Evolutionary conservation across 2,329 filamentous ascomycete species (phyloP).

Genomic region (Gnomoniopsis smithogilvyi): DNA sequence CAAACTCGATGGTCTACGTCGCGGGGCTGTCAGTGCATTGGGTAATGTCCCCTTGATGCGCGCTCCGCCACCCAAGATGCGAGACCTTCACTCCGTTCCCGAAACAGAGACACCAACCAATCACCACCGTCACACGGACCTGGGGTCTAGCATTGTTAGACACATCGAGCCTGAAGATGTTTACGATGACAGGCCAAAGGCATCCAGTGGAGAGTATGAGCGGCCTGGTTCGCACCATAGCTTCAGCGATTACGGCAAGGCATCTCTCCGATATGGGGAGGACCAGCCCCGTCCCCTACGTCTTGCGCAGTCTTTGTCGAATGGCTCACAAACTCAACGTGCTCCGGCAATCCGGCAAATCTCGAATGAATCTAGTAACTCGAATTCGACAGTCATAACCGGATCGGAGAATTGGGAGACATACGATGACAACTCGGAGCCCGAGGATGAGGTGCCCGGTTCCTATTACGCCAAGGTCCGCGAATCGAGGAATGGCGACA

Average conservation of each 20-base stretch:
- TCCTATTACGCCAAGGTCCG: conserved; percentile 77
- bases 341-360: conserved; percentile 58
- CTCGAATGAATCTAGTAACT: conserved; percentile 59
- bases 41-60: conserved; percentile 47
- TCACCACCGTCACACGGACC: conserved; percentile 45
- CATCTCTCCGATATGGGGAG: conserved; percentile 13
- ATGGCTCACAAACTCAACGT: conserved; percentile 36
- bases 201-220: conserved; percentile 28
- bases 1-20: conserved; percentile 36
- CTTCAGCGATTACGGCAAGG: conserved; percentile 32
- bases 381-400: conserved; percentile 59
- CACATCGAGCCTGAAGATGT: conserved; percentile 75
- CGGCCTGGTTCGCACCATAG: conserved; percentile 36
- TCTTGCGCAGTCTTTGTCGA: conserved; percentile 19
- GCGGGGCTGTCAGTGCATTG: conserved; percentile 34
- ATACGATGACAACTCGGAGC: conserved; percentile 80
- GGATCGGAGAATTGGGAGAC: conserved; percentile 98
- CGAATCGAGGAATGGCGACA: conserved; percentile 45
- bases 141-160: conserved; percentile 55
- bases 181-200: conserved; percentile 62
- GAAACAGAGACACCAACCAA: conserved; percentile 49
- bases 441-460: conserved; percentile 67
- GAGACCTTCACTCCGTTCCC: conserved; percentile 61
- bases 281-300: conserved; percentile 32
- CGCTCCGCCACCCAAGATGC: conserved; percentile 88